phyloP scores from a whole-genome alignment of 2,329 filamentous ascomycete genomes.

The Aspergillus clavatus region DNA sequence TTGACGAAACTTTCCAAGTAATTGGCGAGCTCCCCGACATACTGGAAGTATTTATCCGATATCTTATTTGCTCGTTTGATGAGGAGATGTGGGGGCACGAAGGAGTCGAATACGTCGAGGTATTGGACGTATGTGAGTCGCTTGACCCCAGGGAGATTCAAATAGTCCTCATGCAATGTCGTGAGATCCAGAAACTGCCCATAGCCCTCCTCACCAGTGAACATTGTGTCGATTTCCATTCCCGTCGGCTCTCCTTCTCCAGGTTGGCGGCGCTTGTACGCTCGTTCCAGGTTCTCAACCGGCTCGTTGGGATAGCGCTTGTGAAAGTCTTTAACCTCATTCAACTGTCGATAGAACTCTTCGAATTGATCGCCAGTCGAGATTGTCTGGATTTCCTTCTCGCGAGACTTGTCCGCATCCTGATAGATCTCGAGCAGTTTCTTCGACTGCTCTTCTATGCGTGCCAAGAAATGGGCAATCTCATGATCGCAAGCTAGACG shows the following conservation, averaged over 20 bases:
- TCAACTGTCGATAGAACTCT: slow-evolving; percentile 82
- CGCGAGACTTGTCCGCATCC: slow-evolving; percentile 66
- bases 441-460: slow-evolving; percentile 80
- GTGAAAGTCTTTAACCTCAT: slow-evolving; percentile 80
- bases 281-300: slow-evolving; percentile 88
- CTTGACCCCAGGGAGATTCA: slow-evolving; percentile 84
- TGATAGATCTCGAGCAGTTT: slow-evolving; percentile 79
- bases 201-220: slow-evolving; percentile 91
- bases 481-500: slow-evolving; percentile 88
- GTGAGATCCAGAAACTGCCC: slow-evolving; percentile 91
- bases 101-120: slow-evolving; percentile 83
- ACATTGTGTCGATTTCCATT: slow-evolving; percentile 79
- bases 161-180: slow-evolving; percentile 75
- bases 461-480: slow-evolving; percentile 75
- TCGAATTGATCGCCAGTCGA: slow-evolving; percentile 82
- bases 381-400: slow-evolving; percentile 77
- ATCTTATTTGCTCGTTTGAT: slow-evolving; percentile 79
- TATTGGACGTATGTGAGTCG: slow-evolving; percentile 88
- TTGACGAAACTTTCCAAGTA: slow-evolving; percentile 89
- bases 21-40: slow-evolving; percentile 70
- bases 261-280: slow-evolving; percentile 69
- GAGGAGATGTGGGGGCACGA: slow-evolving; percentile 66
- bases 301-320: slow-evolving; percentile 88
- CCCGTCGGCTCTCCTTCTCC: slow-evolving; percentile 60
- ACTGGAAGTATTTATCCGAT: slow-evolving; percentile 88